Conservation (phyloP, 2,329 filamentous ascomycete species). For the Ophiostoma montium region DNA sequence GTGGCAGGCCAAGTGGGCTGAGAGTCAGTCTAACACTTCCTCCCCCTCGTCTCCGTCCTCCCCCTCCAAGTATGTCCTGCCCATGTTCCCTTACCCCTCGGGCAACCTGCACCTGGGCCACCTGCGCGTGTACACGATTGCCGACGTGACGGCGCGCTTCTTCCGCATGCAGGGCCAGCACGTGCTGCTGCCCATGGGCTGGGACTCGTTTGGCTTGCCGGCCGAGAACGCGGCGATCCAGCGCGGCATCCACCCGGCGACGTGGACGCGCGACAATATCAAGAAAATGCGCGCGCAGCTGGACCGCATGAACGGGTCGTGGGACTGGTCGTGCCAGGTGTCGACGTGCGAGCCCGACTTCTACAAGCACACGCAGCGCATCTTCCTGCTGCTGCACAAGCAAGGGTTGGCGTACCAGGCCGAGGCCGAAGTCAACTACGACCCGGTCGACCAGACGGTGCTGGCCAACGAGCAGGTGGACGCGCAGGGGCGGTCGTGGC, state of each 20-base stretch:
- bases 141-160: conserved; percentile 70
- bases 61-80: conserved; percentile 52
- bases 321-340: conserved; percentile 73
- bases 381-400: conserved; percentile 66
- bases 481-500: conserved; percentile 70
- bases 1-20: conserved; percentile 36
- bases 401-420: conserved; percentile 69
- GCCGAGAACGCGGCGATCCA: conserved; percentile 88
- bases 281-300: conserved; percentile 73
- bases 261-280: conserved; percentile 74
- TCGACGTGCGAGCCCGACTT: conserved; percentile 73
- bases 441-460: conserved; percentile 78
- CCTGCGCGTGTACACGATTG: conserved; percentile 78
- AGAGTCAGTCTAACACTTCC: background rate
- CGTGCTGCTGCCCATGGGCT: conserved; percentile 81
- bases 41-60: conserved; percentile 8
- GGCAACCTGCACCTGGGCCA: conserved; percentile 78
- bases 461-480: conserved; percentile 92
- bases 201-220: conserved; percentile 84
- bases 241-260: conserved; percentile 58
- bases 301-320: conserved; percentile 62
- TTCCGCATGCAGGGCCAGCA: conserved; percentile 58
- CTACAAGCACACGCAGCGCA: conserved; percentile 77
- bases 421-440: conserved; percentile 78
- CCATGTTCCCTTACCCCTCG: conserved; percentile 91